Conservation (phyloP, 345 rosid genomes). For the Salix udensis region DNA sequence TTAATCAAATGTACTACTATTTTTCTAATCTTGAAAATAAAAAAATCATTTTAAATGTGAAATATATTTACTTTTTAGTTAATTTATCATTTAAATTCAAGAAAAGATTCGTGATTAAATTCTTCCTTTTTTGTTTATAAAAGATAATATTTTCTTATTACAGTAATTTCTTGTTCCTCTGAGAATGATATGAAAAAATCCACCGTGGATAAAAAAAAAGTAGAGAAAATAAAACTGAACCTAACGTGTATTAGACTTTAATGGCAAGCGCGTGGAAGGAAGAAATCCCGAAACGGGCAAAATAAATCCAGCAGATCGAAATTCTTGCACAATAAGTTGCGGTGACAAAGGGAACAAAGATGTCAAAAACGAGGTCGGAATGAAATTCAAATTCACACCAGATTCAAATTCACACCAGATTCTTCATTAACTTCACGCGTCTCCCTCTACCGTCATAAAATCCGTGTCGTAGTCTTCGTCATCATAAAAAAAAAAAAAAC, state of each 20-base stretch:
- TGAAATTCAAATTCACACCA: slow-evolving; percentile 51
- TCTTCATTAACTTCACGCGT: slow-evolving; percentile 42
- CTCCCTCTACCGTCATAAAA: slow-evolving; percentile 35
- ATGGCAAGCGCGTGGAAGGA: neutral
- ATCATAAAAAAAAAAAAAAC: neutral
- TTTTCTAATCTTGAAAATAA: too few species aligned
- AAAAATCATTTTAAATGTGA: too few species aligned
- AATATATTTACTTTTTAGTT: too few species aligned
- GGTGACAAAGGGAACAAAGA: slow-evolving; percentile 18
- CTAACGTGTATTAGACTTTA: neutral
- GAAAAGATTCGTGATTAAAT: too few species aligned
- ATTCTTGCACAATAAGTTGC: slow-evolving; percentile 30
- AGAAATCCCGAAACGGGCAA: neutral
- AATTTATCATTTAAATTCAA: too few species aligned
- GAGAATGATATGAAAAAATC: neutral
- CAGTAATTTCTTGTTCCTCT: too few species aligned
- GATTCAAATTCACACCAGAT: slow-evolving; percentile 33
- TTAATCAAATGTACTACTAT: too few species aligned
- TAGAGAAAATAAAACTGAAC: neutral
- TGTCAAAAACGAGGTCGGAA: slow-evolving; percentile 68
- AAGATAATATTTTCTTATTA: too few species aligned
- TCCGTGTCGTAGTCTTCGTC: slow-evolving; percentile 47
- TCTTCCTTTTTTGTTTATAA: too few species aligned
- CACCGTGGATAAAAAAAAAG: neutral
- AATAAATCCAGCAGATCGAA: neutral